Conservation (phyloP, 495 filamentous ascomycete species). For the Monascus purpureus region DNA sequence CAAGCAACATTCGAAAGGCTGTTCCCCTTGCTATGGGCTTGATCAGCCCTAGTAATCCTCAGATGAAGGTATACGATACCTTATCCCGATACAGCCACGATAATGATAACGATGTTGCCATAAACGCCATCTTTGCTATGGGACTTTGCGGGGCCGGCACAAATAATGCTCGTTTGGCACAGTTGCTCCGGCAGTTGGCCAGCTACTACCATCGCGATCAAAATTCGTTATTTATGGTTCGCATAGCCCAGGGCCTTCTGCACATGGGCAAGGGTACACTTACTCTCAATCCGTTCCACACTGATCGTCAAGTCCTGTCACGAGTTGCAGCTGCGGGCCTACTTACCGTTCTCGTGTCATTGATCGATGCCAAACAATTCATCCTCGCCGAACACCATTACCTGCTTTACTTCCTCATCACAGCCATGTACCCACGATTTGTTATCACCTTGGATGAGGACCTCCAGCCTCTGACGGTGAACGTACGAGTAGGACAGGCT, state of each 20-base stretch:
- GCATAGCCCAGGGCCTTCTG: constrained; percentile 90
- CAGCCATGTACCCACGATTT: constrained; percentile 95
- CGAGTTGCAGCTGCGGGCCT: constrained; percentile 81
- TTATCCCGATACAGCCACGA: constrained; percentile 97
- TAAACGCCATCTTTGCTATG: constrained; percentile 99
- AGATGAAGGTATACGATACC: constrained; percentile 99
- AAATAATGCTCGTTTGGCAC: constrained; percentile 93
- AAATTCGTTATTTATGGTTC: constrained; percentile 95
- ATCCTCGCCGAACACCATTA: constrained; percentile 82
- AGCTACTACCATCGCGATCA: constrained; percentile 97
- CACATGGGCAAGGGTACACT: constrained; percentile 99
- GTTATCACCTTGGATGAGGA: constrained; percentile 92
- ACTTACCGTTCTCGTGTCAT: constrained; percentile 74
- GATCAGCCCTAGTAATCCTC: constrained; percentile 91
- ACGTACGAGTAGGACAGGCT: constrained; percentile 92
- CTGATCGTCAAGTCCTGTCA: constrained; percentile 88
- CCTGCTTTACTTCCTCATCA: constrained; percentile 92
- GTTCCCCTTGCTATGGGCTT: constrained; percentile 97
- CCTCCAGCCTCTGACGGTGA: constrained; percentile 84
- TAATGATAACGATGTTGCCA: constrained; percentile 95
- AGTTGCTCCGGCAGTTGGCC: constrained; percentile 84
- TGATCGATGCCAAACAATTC: constrained; percentile 93
- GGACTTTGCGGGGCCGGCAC: constrained; percentile 92
- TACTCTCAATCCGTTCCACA: constrained; percentile 93
- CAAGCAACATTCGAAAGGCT: constrained; percentile 88